Conservation (phyloP, 2,329 filamentous ascomycete genomes). For the Arthroderma uncinatum region DNA sequence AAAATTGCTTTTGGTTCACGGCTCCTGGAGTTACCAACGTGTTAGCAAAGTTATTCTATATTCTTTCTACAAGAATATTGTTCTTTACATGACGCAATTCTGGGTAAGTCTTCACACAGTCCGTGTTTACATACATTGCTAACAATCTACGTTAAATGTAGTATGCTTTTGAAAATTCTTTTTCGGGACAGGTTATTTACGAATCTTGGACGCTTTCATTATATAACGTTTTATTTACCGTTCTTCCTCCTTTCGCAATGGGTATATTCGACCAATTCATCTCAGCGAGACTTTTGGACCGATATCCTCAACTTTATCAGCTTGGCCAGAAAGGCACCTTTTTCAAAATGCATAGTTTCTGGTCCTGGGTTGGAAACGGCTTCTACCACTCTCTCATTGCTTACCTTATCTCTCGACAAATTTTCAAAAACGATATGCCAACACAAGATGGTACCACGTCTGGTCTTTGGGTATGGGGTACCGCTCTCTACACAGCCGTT, state of each 20-base stretch:
- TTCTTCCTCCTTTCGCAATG: conserved; percentile 82
- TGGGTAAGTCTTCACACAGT: conserved; percentile 54
- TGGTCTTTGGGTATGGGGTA: conserved; percentile 97
- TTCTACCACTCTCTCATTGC: conserved; percentile 91
- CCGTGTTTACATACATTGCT: conserved; percentile 9
- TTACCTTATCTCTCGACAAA: conserved; percentile 72
- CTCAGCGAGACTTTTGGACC: conserved; percentile 80
- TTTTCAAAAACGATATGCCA: conserved; percentile 72
- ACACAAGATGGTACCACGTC: conserved; percentile 68
- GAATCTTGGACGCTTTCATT: conserved; percentile 99
- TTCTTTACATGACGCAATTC: conserved; percentile 97
- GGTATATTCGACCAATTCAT: conserved; percentile 98
- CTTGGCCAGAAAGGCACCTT: conserved; percentile 87
- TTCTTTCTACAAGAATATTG: conserved; percentile 99
- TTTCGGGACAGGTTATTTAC: conserved; percentile 95
- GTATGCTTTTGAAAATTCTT: conserved; percentile 97
- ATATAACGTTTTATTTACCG: conserved; percentile 98
- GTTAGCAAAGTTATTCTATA: conserved; percentile 95
- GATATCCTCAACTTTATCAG: conserved; percentile 91
- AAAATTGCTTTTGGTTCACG: conserved; percentile 88
- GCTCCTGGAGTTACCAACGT: conserved; percentile 94
- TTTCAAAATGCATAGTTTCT: conserved; percentile 87
- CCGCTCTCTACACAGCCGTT: conserved; percentile 86
- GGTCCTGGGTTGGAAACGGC: conserved; percentile 83
- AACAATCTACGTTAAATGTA: conserved; percentile 29